Evolutionary conservation across 805 yeast genomes (phyloP).

Genomic region (Wickerhamiella domercqiae): DNA sequence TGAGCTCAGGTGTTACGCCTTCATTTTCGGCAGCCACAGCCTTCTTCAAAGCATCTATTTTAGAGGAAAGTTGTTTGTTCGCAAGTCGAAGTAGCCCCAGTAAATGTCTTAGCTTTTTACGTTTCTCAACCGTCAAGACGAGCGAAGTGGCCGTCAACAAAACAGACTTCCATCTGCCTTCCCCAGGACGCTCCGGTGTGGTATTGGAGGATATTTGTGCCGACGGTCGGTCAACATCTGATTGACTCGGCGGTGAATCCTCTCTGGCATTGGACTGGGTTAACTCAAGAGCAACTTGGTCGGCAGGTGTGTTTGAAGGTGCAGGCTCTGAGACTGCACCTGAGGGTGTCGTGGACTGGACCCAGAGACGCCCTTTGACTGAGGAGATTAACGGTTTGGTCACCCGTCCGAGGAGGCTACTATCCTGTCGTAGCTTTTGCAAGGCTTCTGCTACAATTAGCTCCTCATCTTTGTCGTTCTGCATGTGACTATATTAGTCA

Average conservation of each 20-base stretch:
- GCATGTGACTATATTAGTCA: no score
- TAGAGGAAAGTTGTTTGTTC: constrained; percentile 14
- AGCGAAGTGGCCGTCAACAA: constrained; percentile 24
- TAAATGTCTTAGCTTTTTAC: constrained; percentile 12
- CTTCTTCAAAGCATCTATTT: constrained; percentile 15
- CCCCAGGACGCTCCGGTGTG: constrained; percentile 4
- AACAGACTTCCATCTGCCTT: constrained; percentile 22
- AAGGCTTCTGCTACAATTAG: constrained; percentile 18
- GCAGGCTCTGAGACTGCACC: constrained; percentile 1
- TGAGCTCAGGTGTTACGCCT: constrained; percentile 16
- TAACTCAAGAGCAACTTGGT: background rate
- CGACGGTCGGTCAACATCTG: constrained; percentile 1
- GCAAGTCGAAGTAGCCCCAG: constrained; percentile 15
- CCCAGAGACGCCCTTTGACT: background rate
- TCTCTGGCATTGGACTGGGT: background rate
- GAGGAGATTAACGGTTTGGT: background rate
- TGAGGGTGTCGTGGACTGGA: constrained; percentile 1
- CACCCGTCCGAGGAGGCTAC: constrained; percentile 1
- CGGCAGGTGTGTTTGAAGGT: background rate
- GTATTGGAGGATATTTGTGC: constrained; percentile 3
- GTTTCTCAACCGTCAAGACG: constrained; percentile 28
- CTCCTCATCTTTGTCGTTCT: no score
- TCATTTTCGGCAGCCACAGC: constrained; percentile 17
- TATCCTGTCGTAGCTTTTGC: constrained; percentile 11
- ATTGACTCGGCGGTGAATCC: constrained; percentile 1